These are phyloP conservation scores for Xerocomellus amylosporus DNA, from an alignment of 768 basidiomycete species.

Conservation along the genomic window DNA sequence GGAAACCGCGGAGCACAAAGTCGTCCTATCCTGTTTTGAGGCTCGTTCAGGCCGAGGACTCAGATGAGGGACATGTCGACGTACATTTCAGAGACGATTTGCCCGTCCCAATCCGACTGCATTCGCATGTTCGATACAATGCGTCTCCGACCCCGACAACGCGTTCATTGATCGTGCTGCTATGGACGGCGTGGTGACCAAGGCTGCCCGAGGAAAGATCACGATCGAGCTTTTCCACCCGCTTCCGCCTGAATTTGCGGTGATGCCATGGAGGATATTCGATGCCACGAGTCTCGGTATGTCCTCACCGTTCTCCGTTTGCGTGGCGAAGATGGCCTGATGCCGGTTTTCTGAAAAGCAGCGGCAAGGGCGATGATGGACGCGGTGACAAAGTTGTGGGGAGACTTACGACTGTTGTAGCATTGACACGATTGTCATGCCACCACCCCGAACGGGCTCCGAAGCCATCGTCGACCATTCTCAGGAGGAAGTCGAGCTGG, in stretches of 20 bases:
- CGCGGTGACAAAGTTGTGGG: constrained; percentile 48
- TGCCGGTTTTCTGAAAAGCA: constrained; percentile 34
- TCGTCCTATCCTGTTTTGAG: constrained; percentile 34
- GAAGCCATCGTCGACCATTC: background rate
- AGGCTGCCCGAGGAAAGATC: constrained; percentile 51
- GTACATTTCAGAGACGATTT: constrained; percentile 58
- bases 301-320: constrained; percentile 11
- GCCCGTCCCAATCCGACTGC: constrained; percentile 48
- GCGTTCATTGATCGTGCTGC: constrained; percentile 44
- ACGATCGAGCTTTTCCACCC: constrained; percentile 53
- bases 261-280: constrained; percentile 65
- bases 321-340: constrained; percentile 2
- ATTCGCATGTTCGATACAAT: constrained; percentile 64
- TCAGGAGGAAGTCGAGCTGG: constrained; percentile 12
- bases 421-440: constrained; percentile 45
- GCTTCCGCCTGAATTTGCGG: constrained; percentile 56
- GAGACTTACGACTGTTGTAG: constrained; percentile 44
- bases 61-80: constrained; percentile 38
- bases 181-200: constrained; percentile 59
- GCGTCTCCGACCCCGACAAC: constrained; percentile 54
- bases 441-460: constrained; percentile 22
- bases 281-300: constrained; percentile 58
- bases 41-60: constrained; percentile 22
- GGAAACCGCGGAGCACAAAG: constrained; percentile 44
- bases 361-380: constrained; percentile 67